Base-by-base conservation (phyloP, 2,329 filamentous ascomycete species). In the Thielaviopsis punctulata region DNA sequence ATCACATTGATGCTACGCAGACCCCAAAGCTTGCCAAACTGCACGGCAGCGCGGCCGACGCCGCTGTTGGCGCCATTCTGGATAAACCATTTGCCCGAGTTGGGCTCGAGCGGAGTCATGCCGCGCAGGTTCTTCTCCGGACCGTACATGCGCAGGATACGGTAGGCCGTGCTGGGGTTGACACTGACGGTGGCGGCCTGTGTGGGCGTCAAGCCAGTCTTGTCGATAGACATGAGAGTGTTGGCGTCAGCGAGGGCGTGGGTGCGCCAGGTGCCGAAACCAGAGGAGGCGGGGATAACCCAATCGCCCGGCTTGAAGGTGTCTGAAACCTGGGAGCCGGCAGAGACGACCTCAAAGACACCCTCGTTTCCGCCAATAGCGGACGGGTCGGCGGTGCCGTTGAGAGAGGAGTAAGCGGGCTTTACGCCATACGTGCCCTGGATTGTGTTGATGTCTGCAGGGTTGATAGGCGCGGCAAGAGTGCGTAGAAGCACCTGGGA, bases 11-110 rank as follows among this genome's bases (percentile, higher is more conserved):
- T 84, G 62, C 84, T 93, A 62, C 86, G 82, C 61, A 92, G 76
- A 0, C 90, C 90, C 90, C 89, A 96, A 51, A 87, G 73, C 59
- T 70, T 74, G 1, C 78, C 90, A 1, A 98, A 72, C 68, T 98
- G 92, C 58, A 96, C 92, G 10, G 87, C 90, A 2, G 89, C 85
- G 39, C 92, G 73, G 1, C 92, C 92, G 15, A 98, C 92, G 10
- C 88, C 92, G 43, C 81, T 87, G 67, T 98, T 98, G 39, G 90
- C 92, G 7, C 90, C 92, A 64, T 98, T 98, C 68, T 98, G 92
- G 46, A 98, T 80, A 63, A 95, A 86, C 89, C 90, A 98, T 53
- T 93, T 83, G 52, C 89, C 70, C 53, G 71, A 72, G 48, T 69
- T 71, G 21, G 66, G 61, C 46, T 67, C 64, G 48, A 72, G 71